Percentiles rank a stretch among this genome's conserved stretches.
Evolutionary conservation across 257 asterid genomes (phyloP).

Genomic region (Solanum pimpinellifolium): DNA sequence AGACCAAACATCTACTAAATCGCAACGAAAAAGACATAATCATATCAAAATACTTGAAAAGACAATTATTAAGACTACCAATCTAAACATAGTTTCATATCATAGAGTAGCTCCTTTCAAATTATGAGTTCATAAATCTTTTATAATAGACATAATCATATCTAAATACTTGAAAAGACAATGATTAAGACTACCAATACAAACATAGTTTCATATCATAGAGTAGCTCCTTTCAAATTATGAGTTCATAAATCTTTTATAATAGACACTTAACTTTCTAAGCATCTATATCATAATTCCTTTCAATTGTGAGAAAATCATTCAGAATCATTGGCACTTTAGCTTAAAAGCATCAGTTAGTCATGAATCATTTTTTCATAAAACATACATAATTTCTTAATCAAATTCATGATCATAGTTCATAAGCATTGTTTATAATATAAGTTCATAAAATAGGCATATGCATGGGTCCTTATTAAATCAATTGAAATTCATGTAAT

Average conservation of each 20-base stretch:
- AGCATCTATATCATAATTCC: not conserved
- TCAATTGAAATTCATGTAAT: not conserved
- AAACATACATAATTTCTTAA: not conserved
- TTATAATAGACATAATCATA: not conserved
- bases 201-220: not conserved
- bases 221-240: not conserved
- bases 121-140: too few relatives aligned
- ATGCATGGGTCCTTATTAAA: not conserved
- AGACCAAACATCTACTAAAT: not conserved
- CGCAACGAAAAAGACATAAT: too few relatives aligned
- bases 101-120: too few relatives aligned
- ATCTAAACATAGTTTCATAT: too few relatives aligned
- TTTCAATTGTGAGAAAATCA: not conserved
- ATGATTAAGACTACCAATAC: too few relatives aligned
- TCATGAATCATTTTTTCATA: not conserved
- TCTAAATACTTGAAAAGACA: not conserved
- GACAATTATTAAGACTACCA: too few relatives aligned
- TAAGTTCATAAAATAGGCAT: not conserved
- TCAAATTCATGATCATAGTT: too few relatives aligned
- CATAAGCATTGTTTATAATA: not conserved
- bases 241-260: too few relatives aligned
- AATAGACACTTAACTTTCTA: not conserved
- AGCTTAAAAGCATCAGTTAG: not conserved
- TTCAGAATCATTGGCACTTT: not conserved
- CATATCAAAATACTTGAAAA: too few relatives aligned